A percentile compares a stretch with the other conserved stretches of the same genome.
Evolutionary conservation across 1,284 basidiomycete species (phyloP).

Genomic region (Puccinia hordei): DNA sequence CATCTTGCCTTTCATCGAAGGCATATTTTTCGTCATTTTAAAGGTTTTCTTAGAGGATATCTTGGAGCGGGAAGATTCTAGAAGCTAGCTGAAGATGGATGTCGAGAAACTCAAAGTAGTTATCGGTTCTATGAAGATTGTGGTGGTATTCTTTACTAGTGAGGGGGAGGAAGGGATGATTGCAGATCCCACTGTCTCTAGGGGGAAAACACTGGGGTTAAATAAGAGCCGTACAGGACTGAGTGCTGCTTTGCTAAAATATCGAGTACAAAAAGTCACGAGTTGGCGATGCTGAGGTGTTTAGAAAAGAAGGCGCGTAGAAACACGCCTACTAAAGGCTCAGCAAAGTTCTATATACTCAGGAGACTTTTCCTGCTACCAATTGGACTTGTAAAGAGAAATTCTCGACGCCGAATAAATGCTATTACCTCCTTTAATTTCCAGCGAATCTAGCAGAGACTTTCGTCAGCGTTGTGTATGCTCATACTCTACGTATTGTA

Average conservation of each 20-base stretch:
- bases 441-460: background rate
- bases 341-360: background rate
- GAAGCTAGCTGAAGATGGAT: background rate
- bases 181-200: background rate
- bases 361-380: background rate
- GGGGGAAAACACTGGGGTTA: background rate
- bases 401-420: background rate
- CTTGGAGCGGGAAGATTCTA: background rate
- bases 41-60: background rate
- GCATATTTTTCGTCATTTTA: background rate
- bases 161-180: background rate
- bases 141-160: background rate
- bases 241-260: background rate
- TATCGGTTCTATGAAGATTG: background rate
- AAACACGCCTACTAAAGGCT: background rate
- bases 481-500: no score
- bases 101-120: background rate
- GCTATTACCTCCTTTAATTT: background rate
- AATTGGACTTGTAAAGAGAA: background rate
- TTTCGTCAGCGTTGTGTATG: background rate
- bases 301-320: background rate
- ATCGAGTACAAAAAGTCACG: background rate
- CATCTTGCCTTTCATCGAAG: conserved; percentile 5
- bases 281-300: conserved; percentile 12
- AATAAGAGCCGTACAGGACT: background rate